These are phyloP conservation scores for Plasmodium yoelii DNA, from an alignment of 169 alveolate genomes.

Conservation along the genomic window DNA sequence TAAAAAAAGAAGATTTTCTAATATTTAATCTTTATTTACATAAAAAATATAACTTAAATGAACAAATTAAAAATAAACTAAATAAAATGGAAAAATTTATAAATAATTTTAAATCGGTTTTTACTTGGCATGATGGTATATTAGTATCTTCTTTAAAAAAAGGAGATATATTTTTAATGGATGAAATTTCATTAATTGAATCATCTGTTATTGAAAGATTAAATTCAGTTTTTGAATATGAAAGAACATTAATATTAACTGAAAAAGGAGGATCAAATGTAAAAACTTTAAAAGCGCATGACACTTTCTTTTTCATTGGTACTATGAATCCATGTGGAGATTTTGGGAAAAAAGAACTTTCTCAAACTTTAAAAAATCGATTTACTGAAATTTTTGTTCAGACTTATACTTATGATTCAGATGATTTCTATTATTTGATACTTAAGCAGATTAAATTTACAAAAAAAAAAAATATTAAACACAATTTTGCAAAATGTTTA, in stretches of 20 bases:
- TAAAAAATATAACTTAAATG: conserved; percentile 40
- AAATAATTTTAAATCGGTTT: conserved; percentile 84
- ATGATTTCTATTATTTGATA: conserved; percentile 59
- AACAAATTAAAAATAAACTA: conserved; percentile 8
- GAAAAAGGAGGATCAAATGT: conserved; percentile 85
- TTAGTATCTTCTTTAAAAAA: conserved; percentile 95
- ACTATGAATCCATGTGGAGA: conserved; percentile 99
- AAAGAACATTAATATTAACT: conserved; percentile 84
- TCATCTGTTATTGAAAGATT: conserved; percentile 99
- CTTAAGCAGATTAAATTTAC: conserved; percentile 41
- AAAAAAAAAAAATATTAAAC: conserved; percentile 20
- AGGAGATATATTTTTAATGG: conserved; percentile 96
- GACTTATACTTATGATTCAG: conserved; percentile 59
- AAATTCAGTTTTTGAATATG: conserved; percentile 97
- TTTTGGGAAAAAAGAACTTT: conserved; percentile 99
- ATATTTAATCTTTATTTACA: conserved; percentile 38
- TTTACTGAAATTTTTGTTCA: conserved; percentile 97
- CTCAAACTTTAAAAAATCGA: conserved; percentile 98
- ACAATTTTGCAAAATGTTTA: conserved; percentile 9
- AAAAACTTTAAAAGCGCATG: conserved; percentile 91
- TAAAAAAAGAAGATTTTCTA: conserved; percentile 53
- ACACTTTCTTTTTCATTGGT: conserved; percentile 95
- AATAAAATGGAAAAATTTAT: conserved; percentile 32
- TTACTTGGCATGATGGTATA: conserved; percentile 99
- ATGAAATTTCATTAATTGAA: conserved; percentile 98